Evolutionary conservation across 1,284 basidiomycete genomes (phyloP).

Genomic region (Ustilago lituana): DNA sequence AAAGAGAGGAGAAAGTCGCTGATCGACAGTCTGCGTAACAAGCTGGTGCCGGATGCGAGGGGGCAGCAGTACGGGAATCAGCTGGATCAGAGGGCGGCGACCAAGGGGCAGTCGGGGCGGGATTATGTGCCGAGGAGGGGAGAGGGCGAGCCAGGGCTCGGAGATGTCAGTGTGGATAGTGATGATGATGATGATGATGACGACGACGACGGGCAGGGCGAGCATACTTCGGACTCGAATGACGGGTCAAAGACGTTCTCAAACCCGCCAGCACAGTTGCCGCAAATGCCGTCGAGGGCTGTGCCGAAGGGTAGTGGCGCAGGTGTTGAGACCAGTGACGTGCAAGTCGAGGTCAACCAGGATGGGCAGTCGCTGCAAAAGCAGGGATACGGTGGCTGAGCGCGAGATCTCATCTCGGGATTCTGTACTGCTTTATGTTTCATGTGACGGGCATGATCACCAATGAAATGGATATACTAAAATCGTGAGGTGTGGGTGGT

Average conservation of each 20-base stretch:
- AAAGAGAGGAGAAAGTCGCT: conserved; percentile 10
- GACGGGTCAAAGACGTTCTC: neutral
- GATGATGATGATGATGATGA: conserved; percentile 16
- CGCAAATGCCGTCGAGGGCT: neutral
- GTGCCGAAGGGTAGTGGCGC: neutral
- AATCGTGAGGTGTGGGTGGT: too few relatives aligned
- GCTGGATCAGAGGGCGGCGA: conserved; percentile 34
- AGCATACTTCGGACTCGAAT: neutral
- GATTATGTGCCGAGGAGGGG: conserved; percentile 29
- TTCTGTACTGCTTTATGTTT: too few relatives aligned
- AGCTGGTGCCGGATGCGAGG: conserved; percentile 27
- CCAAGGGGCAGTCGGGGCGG: conserved; percentile 31
- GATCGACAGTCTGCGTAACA: conserved; percentile 26
- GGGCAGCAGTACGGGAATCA: conserved; percentile 8
- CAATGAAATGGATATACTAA: too few relatives aligned
- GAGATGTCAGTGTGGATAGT: conserved; percentile 26
- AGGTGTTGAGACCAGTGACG: too few relatives aligned
- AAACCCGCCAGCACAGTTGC: neutral
- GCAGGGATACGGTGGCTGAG: too few relatives aligned
- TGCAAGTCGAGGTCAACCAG: neutral
- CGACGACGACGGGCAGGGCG: conserved; percentile 6
- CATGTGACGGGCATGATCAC: too few relatives aligned
- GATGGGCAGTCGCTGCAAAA: too few relatives aligned
- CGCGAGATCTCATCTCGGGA: too few relatives aligned
- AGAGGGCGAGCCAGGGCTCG: neutral